Conservation (phyloP, 2,329 filamentous ascomycete genomes). For the Pseudogymnoascus sp. region DNA sequence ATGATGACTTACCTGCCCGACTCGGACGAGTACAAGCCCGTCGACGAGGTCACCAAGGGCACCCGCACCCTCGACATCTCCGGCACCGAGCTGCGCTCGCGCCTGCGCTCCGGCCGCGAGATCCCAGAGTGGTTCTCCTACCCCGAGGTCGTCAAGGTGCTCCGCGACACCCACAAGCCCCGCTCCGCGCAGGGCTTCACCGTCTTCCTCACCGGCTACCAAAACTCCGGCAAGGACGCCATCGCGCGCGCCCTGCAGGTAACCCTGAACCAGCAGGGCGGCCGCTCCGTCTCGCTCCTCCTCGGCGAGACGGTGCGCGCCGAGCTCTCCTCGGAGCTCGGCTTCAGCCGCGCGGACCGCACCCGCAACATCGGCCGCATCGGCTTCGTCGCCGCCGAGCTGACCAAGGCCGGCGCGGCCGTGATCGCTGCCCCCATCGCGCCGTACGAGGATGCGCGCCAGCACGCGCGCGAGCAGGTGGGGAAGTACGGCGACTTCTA, state of each 20-base stretch:
- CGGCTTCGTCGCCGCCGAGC: conserved; percentile 88
- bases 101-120: conserved; percentile 82
- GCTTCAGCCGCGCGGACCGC: conserved; percentile 88
- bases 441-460: conserved; percentile 72
- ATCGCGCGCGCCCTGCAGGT: conserved; percentile 93
- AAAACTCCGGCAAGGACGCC: conserved; percentile 95
- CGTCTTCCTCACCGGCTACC: conserved; percentile 93
- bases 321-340: conserved; percentile 89
- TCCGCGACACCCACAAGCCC: conserved; percentile 91
- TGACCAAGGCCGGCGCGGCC: conserved; percentile 85
- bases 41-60: conserved; percentile 79
- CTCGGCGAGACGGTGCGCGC: conserved; percentile 90
- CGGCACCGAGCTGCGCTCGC: conserved; percentile 81
- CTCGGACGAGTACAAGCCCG: conserved; percentile 88
- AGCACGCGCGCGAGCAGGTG: conserved; percentile 73
- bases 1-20: conserved; percentile 99
- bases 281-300: conserved; percentile 86
- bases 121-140: conserved; percentile 99
- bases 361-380: conserved; percentile 94
- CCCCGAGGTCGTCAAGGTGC: conserved; percentile 92
- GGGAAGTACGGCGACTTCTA: conserved; percentile 88
- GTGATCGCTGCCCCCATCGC: conserved; percentile 96
- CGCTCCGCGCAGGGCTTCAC: conserved; percentile 93
- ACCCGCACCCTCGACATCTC: conserved; percentile 83
- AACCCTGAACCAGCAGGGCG: conserved; percentile 95